Evolutionary conservation across 805 yeast genomes (phyloP).

Genomic region (Pichia ethanolica): DNA sequence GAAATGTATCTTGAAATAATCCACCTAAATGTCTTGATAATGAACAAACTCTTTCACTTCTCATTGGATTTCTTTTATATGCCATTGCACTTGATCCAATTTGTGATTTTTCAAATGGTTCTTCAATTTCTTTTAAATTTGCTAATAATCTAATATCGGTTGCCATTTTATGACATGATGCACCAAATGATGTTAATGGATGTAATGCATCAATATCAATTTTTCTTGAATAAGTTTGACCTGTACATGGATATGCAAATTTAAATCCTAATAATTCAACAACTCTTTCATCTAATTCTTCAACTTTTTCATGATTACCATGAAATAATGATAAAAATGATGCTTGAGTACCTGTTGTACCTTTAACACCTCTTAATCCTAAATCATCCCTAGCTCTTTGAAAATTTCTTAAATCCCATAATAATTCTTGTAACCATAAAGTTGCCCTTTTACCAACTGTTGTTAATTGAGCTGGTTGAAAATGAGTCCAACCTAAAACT

Average conservation of each 20-base stretch:
- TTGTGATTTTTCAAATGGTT: constrained; percentile 97
- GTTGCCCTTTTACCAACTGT: constrained; percentile 98
- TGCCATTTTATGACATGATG: constrained; percentile 95
- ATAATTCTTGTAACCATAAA: constrained; percentile 92
- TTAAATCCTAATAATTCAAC: constrained; percentile 91
- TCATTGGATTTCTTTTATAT: constrained; percentile 98
- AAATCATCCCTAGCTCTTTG: constrained; percentile 93
- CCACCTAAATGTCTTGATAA: constrained; percentile 93
- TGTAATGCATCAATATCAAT: constrained; percentile 91
- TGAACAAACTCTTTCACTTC: constrained; percentile 98
- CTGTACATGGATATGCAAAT: constrained; percentile 94
- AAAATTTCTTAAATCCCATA: constrained; percentile 96
- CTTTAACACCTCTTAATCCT: constrained; percentile 97
- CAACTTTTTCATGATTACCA: constrained; percentile 96
- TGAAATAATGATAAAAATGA: constrained; percentile 92
- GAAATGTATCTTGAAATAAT: constrained; percentile 84
- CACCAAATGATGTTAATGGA: constrained; percentile 92
- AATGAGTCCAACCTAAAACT: constrained; percentile 98
- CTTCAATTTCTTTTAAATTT: constrained; percentile 94
- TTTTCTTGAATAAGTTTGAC: constrained; percentile 98
- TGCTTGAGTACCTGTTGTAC: constrained; percentile 98
- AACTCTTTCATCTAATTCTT: constrained; percentile 82
- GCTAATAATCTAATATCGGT: constrained; percentile 95
- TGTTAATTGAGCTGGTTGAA: constrained; percentile 98
- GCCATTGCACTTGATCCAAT: constrained; percentile 99